These are phyloP conservation scores for Euphorbia schlechtendalii DNA, from an alignment of 441 rosid species.

Conservation along the genomic window DNA sequence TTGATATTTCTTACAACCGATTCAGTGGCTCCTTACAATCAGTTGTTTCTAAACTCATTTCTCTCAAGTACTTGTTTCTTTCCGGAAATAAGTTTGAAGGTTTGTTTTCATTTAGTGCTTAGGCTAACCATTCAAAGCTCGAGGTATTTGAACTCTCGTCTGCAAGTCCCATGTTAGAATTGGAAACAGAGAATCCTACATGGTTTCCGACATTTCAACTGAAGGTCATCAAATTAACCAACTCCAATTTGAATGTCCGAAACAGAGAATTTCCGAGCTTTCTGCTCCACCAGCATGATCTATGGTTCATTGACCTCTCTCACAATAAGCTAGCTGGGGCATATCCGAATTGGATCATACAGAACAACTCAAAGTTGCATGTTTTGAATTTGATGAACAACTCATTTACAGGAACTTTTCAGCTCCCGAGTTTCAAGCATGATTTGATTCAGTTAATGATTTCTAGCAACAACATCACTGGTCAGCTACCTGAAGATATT, in stretches of 20 bases:
- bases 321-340: not conserved
- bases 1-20: not conserved
- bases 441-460: not conserved
- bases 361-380: slow-evolving; percentile 10
- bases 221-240: not conserved
- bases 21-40: not conserved
- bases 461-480: slow-evolving; percentile 11
- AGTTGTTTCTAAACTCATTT: not conserved
- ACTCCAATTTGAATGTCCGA: not conserved
- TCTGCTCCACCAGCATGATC: slow-evolving; percentile 10
- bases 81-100: slow-evolving; percentile 4
- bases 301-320: slow-evolving; percentile 10
- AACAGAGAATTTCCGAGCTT: slow-evolving; percentile 1
- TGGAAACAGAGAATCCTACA: not conserved
- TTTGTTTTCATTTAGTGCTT: slow-evolving; percentile 7
- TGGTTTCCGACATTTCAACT: slow-evolving; percentile 9
- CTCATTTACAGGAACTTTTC: slow-evolving; percentile 8
- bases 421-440: not conserved
- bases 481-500: not conserved
- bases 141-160: slow-evolving; percentile 3
- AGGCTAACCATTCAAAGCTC: slow-evolving; percentile 5
- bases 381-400: slow-evolving; percentile 11
- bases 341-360: slow-evolving; percentile 8
- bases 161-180: not conserved
- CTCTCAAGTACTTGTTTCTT: slow-evolving; percentile 6